Evolutionary conservation across 129 eudicot genomes (phyloP).

Genomic region (Centrapalus pauciflorus): DNA sequence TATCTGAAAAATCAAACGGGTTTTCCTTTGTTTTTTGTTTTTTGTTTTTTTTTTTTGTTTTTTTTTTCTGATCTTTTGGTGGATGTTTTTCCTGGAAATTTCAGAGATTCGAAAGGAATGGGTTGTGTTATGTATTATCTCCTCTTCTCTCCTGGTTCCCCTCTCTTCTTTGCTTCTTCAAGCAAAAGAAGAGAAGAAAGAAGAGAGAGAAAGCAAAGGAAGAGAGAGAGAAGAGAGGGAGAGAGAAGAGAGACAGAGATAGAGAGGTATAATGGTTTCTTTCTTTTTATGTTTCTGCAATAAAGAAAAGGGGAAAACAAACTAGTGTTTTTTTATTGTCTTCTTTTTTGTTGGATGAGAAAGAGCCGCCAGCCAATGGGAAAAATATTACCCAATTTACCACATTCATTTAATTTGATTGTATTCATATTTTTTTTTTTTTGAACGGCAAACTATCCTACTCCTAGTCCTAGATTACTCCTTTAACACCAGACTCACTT

Average conservation of each 20-base stretch:
- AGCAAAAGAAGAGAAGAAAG: slow-evolving; percentile 48
- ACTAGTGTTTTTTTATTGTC: slow-evolving; percentile 5
- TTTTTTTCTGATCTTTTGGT: neutral
- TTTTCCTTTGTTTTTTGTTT: neutral
- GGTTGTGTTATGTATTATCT: slow-evolving; percentile 10
- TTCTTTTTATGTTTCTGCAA: slow-evolving; percentile 3
- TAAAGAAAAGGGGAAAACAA: neutral
- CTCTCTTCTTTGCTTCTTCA: slow-evolving; percentile 41
- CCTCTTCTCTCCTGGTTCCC: slow-evolving; percentile 31
- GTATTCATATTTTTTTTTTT: too few relatives aligned
- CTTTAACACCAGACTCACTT: too few relatives aligned
- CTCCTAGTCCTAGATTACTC: too few relatives aligned
- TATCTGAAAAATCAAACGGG: neutral
- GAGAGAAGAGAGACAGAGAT: slow-evolving; percentile 25
- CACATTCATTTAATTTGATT: too few relatives aligned
- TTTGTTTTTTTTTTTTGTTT: neutral
- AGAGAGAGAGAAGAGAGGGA: slow-evolving; percentile 2
- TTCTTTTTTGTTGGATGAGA: neutral
- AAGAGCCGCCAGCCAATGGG: neutral
- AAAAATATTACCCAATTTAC: too few relatives aligned
- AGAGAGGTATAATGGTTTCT: slow-evolving; percentile 21
- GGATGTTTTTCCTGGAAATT: neutral
- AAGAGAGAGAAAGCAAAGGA: slow-evolving; percentile 21
- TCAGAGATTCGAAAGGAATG: neutral
- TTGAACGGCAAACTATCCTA: too few relatives aligned